Conservation (phyloP, 2,329 filamentous ascomycete species). For the Colletotrichum liaoningense region DNA sequence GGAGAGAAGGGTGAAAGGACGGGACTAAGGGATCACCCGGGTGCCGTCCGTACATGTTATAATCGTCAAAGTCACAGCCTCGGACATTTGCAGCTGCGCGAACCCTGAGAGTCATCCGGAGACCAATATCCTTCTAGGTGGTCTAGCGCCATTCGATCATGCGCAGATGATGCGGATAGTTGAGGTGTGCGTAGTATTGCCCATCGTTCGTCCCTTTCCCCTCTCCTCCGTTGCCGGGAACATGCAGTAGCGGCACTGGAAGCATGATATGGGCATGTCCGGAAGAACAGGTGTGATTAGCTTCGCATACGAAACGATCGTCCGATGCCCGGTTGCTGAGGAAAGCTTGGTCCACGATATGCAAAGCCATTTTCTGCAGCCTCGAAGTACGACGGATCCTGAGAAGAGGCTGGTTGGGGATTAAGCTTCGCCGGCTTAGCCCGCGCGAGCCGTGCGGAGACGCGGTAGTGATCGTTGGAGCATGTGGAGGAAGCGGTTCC, state of each 20-base stretch:
- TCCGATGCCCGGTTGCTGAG: constrained; percentile 13
- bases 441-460: constrained; percentile 21
- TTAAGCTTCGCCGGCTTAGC: not conserved
- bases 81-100: not conserved
- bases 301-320: constrained; percentile 34
- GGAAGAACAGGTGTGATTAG: constrained; percentile 27
- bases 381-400: too few species aligned
- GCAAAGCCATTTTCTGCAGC: not conserved
- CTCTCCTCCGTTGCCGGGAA: not conserved
- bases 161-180: not conserved
- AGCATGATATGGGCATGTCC: not conserved
- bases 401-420: not conserved
- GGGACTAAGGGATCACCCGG: not conserved
- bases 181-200: not conserved
- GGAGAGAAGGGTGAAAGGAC: not conserved
- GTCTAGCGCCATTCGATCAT: not conserved
- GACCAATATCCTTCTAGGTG: not conserved
- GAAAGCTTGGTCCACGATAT: constrained; percentile 4
- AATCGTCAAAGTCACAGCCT: not conserved
- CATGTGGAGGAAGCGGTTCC: not conserved
- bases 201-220: not conserved
- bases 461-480: not conserved
- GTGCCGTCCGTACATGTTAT: not conserved
- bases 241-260: not conserved
- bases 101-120: not conserved